A percentile compares a stretch with the other conserved stretches of the same genome.
phyloP scores from a whole-genome alignment of 1,284 basidiomycete genomes.

The Sporisorium reilianum region DNA sequence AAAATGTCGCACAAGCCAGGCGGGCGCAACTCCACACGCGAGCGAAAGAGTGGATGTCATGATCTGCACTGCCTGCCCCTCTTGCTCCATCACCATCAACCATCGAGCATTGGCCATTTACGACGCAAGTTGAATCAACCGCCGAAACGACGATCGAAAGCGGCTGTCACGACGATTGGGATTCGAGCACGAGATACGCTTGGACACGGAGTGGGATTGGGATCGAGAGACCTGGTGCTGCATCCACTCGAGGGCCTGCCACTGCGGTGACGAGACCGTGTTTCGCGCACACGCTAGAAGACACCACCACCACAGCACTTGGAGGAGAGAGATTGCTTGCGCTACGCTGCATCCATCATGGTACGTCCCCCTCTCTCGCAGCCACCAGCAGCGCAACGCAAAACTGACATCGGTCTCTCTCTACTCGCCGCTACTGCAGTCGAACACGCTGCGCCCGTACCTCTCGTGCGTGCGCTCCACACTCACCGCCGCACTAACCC shows the following conservation, averaged over 20 bases:
- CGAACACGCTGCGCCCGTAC: conserved; percentile 86
- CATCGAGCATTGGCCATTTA: too few species aligned
- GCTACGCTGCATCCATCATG: not conserved
- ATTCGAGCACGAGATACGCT: too few species aligned
- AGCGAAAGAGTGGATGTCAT: not conserved
- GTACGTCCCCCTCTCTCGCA: not conserved
- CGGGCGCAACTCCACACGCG: conserved; percentile 8
- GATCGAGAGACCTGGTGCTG: too few species aligned
- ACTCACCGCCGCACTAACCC: conserved; percentile 93
- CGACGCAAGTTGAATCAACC: too few species aligned
- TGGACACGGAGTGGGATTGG: too few species aligned
- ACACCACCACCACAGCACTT: too few species aligned
- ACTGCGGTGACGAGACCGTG: too few species aligned
- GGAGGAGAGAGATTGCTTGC: too few species aligned
- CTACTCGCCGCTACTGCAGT: conserved; percentile 62
- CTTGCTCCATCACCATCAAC: not conserved
- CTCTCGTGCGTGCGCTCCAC: conserved; percentile 94
- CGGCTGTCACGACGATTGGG: too few species aligned
- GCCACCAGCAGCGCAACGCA: not conserved
- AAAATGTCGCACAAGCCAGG: conserved; percentile 19
- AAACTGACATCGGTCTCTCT: not conserved
- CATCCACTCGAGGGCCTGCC: too few species aligned
- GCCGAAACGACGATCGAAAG: too few species aligned
- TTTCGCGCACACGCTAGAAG: too few species aligned
- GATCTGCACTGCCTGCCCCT: not conserved